Conservation (phyloP, 176 grass and related monocot species). For the Secale cereale region DNA sequence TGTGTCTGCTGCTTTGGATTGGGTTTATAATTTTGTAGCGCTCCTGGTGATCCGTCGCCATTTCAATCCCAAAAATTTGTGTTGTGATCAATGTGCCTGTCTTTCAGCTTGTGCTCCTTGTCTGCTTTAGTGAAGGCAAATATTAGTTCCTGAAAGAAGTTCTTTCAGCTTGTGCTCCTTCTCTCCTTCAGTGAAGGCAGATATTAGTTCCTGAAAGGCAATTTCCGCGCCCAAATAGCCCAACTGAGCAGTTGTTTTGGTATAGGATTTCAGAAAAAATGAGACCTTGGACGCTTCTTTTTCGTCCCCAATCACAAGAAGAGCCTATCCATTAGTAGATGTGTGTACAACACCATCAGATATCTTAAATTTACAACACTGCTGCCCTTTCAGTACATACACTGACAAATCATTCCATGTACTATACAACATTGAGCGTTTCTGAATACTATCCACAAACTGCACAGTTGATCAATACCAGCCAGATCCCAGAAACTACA, state of each 20-base stretch:
- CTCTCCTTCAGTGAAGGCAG: too few species aligned
- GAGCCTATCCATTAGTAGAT: neutral
- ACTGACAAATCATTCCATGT: too few species aligned
- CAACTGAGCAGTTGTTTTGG: too few species aligned
- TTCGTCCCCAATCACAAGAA: neutral
- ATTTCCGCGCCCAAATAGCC: too few species aligned
- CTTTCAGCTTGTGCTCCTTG: neutral
- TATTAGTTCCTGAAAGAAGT: too few species aligned
- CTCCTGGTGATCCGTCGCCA: neutral
- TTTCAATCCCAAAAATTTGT: constrained; percentile 27
- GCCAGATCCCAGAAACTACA: too few species aligned
- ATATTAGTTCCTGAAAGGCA: too few species aligned
- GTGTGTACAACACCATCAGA: neutral
- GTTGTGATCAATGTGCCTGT: neutral
- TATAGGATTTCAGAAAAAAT: too few species aligned
- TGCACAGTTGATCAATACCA: too few species aligned
- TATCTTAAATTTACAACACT: neutral
- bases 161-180: too few species aligned
- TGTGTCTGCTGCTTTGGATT: neutral
- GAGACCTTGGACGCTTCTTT: too few species aligned
- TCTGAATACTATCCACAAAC: neutral
- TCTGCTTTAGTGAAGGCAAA: neutral
- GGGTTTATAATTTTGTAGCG: constrained; percentile 16
- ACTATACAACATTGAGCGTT: neutral
- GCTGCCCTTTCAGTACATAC: neutral